A percentile compares a stretch with the other conserved stretches of the same genome.
Evolutionary conservation across 2,329 filamentous ascomycete genomes (phyloP).

Genomic region (Botrytis galanthina): DNA sequence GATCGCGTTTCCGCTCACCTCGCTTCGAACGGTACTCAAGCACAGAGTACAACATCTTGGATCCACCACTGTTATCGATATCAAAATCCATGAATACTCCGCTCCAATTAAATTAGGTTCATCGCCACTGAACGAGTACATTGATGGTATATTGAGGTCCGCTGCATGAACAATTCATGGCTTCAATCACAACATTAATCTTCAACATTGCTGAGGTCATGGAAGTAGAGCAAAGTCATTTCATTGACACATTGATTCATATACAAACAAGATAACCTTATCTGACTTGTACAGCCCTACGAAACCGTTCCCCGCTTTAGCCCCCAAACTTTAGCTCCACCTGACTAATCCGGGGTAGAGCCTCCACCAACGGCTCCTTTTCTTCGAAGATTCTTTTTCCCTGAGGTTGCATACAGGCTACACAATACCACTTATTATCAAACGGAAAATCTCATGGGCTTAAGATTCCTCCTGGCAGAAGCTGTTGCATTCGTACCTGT

Average conservation of each 20-base stretch:
- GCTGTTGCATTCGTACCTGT: conserved; percentile 19
- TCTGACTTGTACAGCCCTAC: not conserved
- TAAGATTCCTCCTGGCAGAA: conserved; percentile 4
- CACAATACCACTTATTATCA: not conserved
- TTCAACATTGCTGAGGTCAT: not conserved
- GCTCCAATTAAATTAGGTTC: not conserved
- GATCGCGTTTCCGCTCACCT: not conserved
- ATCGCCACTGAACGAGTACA: not conserved
- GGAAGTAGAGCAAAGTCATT: not conserved
- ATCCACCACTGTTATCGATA: conserved; percentile 10
- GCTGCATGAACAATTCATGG: conserved; percentile 9
- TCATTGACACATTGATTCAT: conserved; percentile 8
- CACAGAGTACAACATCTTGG: not conserved
- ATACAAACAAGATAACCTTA: not conserved
- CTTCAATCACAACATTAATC: not conserved
- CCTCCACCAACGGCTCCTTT: not conserved
- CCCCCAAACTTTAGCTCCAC: not conserved
- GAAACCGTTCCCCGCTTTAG: not conserved
- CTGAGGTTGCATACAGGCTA: not conserved
- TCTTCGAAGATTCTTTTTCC: not conserved
- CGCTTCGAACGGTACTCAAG: not conserved
- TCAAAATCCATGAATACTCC: not conserved
- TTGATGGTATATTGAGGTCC: not conserved
- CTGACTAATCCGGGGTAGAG: conserved; percentile 14
- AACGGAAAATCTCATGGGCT: not conserved